These are phyloP conservation scores for Przewalskia tangutica DNA, from an alignment of 257 asterid species.

Conservation along the genomic window DNA sequence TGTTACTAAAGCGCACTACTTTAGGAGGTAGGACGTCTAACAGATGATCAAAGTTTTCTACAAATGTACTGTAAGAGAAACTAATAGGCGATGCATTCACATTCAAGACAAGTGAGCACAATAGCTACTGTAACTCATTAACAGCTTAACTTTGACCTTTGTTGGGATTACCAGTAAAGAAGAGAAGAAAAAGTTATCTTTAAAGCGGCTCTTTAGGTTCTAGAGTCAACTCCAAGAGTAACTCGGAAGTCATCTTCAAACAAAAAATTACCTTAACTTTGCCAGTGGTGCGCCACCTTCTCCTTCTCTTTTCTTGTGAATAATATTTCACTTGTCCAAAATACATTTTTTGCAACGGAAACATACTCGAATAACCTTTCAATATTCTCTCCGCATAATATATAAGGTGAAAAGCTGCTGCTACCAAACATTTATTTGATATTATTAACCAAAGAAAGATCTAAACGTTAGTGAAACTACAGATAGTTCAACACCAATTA, in stretches of 20 bases:
- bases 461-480: neutral
- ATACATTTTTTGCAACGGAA: neutral
- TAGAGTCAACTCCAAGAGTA: neutral
- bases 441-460: neutral
- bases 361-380: neutral
- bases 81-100: neutral
- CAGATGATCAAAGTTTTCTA: neutral
- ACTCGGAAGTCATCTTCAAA: neutral
- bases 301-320: neutral
- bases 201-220: neutral
- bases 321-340: neutral
- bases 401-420: neutral
- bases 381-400: neutral
- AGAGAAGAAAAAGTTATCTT: neutral
- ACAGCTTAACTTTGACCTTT: neutral
- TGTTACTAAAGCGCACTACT: neutral
- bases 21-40: neutral
- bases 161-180: neutral
- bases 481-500: neutral
- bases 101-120: neutral
- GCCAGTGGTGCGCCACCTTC: neutral
- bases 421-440: neutral
- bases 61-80: neutral
- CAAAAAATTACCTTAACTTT: neutral
- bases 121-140: neutral